Evolutionary conservation across 495 filamentous ascomycete genomes (phyloP), one percentile per base, ranked within the genome.

Genomic region (Daldinia bambusicola): DNA sequence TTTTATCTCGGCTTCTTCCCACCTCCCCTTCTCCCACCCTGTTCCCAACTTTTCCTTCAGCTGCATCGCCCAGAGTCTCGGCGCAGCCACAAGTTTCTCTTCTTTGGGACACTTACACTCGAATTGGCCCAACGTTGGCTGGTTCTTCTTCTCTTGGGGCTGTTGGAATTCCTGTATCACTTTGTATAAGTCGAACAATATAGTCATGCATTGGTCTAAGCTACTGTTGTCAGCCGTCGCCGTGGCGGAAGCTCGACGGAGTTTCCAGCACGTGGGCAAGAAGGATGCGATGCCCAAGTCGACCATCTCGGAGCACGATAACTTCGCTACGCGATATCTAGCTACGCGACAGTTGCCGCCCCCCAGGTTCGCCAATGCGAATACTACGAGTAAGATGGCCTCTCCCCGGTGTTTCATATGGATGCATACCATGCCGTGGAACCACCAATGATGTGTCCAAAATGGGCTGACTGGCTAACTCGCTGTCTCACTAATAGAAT

Each of bases 401-500:
- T 31, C 2, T 9, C 10, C 43, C 2, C 1, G 12, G 34, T 26
- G 43, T 48, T 48, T 9, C 43, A 48, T 16, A 48, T 22, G 10
- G 43, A 16, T 20, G 20, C 16, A 16, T 48, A 6, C 22, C 8
- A 48, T 6, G 18, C 20, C 9, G 43, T 48, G 43, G 20, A 48
- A 48, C 16, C 18, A 48, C 20, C 6, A 6, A 22, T 22, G 18
- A 48, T 48, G 43, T 48, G 43, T 48, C 20, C 8, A 48, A 30
- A 51, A 6, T 30, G 16, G 5, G n/a, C n/a, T n/a, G n/a, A n/a
- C 26, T 48, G 43, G 18, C 61, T 52, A 58, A 66, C 30, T 13
- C 9, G 5, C 16, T 16, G 12, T 26, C 9, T 56, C n/a, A n/a
- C n/a, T 31, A 22, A 52, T 20, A 89, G 87, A 86, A 69, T 94